A percentile compares a stretch with the other conserved stretches of the same genome.
Conservation (phyloP, 2,329 filamentous ascomycete species). For the Colletotrichum spaethianum region DNA sequence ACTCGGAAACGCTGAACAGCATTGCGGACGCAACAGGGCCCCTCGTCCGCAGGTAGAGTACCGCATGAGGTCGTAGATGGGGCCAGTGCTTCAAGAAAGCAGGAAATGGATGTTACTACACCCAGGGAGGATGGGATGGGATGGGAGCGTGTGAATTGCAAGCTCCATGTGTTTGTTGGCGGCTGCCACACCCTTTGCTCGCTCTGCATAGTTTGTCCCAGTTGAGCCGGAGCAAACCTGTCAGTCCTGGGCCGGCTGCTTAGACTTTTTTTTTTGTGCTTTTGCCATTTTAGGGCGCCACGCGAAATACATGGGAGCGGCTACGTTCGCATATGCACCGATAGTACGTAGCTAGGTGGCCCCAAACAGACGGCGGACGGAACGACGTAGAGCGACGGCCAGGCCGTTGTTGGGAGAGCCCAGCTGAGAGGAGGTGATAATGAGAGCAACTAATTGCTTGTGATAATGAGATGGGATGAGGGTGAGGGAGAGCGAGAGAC, state of each 20-base stretch:
- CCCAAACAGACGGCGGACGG: not conserved
- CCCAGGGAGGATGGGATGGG: not conserved
- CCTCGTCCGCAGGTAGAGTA: not conserved
- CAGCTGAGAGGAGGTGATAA: slow-evolving; percentile 1
- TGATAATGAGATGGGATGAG: slow-evolving; percentile 16
- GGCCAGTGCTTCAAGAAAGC: not conserved
- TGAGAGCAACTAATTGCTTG: slow-evolving; percentile 1
- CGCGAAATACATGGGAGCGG: not conserved
- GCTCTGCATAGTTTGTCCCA: slow-evolving; percentile 11
- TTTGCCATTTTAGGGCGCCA: not conserved
- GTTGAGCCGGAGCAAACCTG: slow-evolving; percentile 8
- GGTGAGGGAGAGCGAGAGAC: not conserved
- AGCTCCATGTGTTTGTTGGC: not conserved
- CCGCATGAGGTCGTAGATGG: slow-evolving; percentile 5
- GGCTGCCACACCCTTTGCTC: not conserved
- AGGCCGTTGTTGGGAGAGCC: not conserved
- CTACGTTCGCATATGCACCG: not conserved
- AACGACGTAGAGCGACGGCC: not conserved
- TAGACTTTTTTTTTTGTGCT: not conserved
- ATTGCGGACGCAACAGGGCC: not conserved
- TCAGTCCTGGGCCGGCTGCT: slow-evolving; percentile 17
- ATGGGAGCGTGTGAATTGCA: not conserved
- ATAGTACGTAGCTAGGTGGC: not conserved
- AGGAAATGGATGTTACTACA: not conserved
- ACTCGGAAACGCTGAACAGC: slow-evolving; percentile 3